Conservation (phyloP, 78 protist species). For the Creolimax fragrantissima region DNA sequence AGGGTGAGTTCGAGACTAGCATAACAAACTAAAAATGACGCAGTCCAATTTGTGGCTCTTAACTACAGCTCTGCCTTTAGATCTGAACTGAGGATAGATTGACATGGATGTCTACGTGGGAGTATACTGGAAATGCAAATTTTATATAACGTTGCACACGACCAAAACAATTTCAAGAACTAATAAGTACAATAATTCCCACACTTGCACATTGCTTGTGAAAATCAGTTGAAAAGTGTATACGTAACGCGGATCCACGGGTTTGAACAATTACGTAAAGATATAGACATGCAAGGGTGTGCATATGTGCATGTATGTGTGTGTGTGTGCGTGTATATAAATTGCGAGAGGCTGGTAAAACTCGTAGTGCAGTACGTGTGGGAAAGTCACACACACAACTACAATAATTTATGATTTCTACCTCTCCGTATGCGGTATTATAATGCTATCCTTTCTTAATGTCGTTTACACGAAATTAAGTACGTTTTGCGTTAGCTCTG, state of each 20-base stretch:
- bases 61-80: too few relatives aligned
- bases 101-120: too few relatives aligned
- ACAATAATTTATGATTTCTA: background rate
- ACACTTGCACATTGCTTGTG: too few relatives aligned
- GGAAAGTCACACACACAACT: background rate
- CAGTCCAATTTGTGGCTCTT: too few relatives aligned
- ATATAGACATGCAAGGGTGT: background rate
- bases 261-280: background rate
- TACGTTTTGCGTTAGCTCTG: background rate
- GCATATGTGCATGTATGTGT: background rate
- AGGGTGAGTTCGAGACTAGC: too few relatives aligned
- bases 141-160: too few relatives aligned
- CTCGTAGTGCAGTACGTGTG: background rate
- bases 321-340: background rate
- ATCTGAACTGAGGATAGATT: too few relatives aligned
- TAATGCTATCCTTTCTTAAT: background rate
- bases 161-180: too few relatives aligned
- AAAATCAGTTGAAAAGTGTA: background rate
- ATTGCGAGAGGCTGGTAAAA: background rate
- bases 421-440: background rate
- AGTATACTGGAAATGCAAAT: too few relatives aligned
- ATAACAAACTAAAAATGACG: too few relatives aligned
- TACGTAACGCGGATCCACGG: background rate
- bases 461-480: background rate
- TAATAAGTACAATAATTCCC: too few relatives aligned